Evolutionary conservation across 83 land plant genomes (phyloP).

Genomic region (Thuja plicata): DNA sequence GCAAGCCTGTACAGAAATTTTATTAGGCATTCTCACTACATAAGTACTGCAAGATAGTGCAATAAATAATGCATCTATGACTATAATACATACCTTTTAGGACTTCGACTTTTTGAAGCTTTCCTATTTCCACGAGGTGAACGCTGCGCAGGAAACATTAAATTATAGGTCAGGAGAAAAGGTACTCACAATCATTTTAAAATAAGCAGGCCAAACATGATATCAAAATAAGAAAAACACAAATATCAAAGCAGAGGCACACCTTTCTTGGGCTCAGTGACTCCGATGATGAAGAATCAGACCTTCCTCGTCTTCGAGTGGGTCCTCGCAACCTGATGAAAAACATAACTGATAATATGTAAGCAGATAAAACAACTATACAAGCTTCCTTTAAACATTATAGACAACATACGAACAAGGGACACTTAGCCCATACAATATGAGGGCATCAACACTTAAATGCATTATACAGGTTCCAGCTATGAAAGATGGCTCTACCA

Average conservation of each 20-base stretch:
- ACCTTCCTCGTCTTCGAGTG: slow-evolving; percentile 59
- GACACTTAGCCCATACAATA: neutral
- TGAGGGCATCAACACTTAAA: neutral
- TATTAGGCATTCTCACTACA: neutral
- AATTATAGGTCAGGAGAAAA: neutral
- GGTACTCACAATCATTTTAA: neutral
- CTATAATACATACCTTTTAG: slow-evolving; percentile 46
- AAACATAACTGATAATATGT: neutral
- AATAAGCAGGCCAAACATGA: neutral
- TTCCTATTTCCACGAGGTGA: slow-evolving; percentile 35
- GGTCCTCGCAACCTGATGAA: slow-evolving; percentile 46
- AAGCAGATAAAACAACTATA: neutral
- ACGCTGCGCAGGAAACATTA: neutral
- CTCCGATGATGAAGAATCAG: slow-evolving; percentile 58
- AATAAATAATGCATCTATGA: neutral
- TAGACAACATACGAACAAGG: neutral
- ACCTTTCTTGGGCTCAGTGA: slow-evolving; percentile 75
- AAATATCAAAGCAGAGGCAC: neutral
- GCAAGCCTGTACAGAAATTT: slow-evolving; percentile 15
- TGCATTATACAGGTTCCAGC: neutral
- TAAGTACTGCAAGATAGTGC: neutral
- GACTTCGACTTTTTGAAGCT: slow-evolving; percentile 62
- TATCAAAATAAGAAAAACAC: neutral
- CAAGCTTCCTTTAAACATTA: neutral
- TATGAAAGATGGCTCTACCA: neutral